phyloP scores from a whole-genome alignment of 805 yeast genomes.

The Spathaspora passalidarum region DNA sequence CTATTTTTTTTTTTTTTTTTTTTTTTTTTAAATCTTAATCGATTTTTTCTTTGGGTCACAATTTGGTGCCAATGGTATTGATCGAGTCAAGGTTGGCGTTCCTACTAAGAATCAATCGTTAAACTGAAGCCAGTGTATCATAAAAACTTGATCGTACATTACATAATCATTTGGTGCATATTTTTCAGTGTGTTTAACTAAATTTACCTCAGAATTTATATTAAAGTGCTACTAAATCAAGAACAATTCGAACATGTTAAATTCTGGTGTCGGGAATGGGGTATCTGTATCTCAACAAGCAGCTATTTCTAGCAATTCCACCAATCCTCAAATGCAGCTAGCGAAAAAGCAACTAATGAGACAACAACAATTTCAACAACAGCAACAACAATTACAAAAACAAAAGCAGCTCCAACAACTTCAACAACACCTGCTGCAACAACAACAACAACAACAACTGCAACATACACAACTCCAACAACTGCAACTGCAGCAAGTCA shows the following conservation, averaged over 20 bases:
- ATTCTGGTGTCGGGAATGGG: neutral
- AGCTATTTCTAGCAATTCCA: neutral
- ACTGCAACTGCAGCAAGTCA: conserved; percentile 21
- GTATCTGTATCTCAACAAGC: neutral
- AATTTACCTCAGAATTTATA: neutral
- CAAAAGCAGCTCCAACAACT: conserved; percentile 4
- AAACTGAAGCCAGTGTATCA: neutral
- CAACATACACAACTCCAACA: conserved; percentile 35
- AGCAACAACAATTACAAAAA: conserved; percentile 22
- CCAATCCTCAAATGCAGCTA: conserved; percentile 11
- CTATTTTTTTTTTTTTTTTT: neutral
- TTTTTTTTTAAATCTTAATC: too few species aligned
- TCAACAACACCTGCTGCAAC: conserved; percentile 22
- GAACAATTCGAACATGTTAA: neutral
- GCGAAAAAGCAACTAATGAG: conserved; percentile 7
- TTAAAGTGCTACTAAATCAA: neutral
- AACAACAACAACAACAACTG: conserved; percentile 19
- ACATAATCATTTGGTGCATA: neutral
- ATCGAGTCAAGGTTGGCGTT: neutral
- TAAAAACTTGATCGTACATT: neutral
- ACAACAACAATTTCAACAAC: conserved; percentile 8
- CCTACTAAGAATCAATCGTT: neutral
- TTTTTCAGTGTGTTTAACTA: neutral
- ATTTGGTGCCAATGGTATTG: neutral
- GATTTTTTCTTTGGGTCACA: neutral